Evolutionary conservation across 2,329 filamentous ascomycete genomes (phyloP).

Genomic region (Fusarium sp.): DNA sequence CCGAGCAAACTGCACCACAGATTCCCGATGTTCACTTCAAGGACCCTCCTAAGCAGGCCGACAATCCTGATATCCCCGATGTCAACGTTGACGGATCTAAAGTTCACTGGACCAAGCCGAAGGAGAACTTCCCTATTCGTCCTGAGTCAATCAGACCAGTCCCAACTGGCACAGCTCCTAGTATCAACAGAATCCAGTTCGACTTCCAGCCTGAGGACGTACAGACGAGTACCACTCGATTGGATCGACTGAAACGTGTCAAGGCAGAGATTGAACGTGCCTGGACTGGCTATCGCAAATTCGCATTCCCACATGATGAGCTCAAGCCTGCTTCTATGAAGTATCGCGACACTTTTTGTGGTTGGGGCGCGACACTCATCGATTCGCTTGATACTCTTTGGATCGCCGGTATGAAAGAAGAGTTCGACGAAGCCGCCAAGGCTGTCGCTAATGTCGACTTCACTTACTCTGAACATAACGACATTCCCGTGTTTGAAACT

Average conservation of each 20-base stretch:
- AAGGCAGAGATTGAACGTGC: constrained; percentile 80
- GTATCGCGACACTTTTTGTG: constrained; percentile 85
- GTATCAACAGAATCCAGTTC: constrained; percentile 82
- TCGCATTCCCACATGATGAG: constrained; percentile 90
- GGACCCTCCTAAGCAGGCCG: constrained; percentile 43
- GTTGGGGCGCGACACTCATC: constrained; percentile 89
- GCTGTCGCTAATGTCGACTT: constrained; percentile 84
- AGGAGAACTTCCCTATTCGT: constrained; percentile 82
- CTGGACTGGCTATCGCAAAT: constrained; percentile 83
- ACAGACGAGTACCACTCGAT: constrained; percentile 69
- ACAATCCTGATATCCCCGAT: constrained; percentile 30
- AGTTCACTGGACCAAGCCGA: constrained; percentile 78
- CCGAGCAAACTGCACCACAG: constrained; percentile 27
- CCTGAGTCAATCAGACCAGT: constrained; percentile 77
- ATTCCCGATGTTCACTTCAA: constrained; percentile 43
- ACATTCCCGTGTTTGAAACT: constrained; percentile 93
- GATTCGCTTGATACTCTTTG: constrained; percentile 86
- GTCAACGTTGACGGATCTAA: constrained; percentile 36
- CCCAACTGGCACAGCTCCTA: constrained; percentile 76
- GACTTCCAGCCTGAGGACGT: constrained; percentile 75
- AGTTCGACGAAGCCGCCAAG: constrained; percentile 82
- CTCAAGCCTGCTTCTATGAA: constrained; percentile 76
- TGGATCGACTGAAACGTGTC: constrained; percentile 73
- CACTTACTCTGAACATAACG: constrained; percentile 71
- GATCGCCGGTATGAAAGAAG: constrained; percentile 83